phyloP scores from a whole-genome alignment of 345 rosid genomes.

The Theobroma cacao region DNA sequence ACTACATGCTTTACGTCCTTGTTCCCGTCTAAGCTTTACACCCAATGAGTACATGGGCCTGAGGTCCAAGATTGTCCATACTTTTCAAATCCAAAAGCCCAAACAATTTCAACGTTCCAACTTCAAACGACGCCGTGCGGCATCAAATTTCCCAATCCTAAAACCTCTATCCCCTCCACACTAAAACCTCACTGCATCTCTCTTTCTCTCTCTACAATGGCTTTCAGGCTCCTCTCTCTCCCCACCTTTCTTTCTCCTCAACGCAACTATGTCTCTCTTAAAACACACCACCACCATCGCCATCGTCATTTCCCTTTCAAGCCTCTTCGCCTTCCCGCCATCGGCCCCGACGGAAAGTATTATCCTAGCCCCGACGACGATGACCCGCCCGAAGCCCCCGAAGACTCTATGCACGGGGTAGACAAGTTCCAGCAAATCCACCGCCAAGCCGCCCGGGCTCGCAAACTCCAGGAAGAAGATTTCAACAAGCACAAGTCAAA shows the following conservation, averaged over 20 bases:
- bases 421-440: slow-evolving; percentile 74
- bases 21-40: no score
- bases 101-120: not conserved
- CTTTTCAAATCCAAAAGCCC: not conserved
- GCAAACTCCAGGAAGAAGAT: slow-evolving; percentile 74
- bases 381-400: slow-evolving; percentile 92
- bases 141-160: not conserved
- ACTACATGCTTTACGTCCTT: no score
- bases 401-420: slow-evolving; percentile 76
- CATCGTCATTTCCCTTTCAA: slow-evolving; percentile 16
- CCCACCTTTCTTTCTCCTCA: slow-evolving; percentile 31
- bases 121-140: not conserved
- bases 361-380: slow-evolving; percentile 65
- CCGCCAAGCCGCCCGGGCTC: slow-evolving; percentile 64
- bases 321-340: slow-evolving; percentile 23
- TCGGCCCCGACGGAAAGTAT: slow-evolving; percentile 47
- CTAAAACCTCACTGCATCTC: slow-evolving; percentile 17
- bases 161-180: slow-evolving; percentile 9
- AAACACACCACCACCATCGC: slow-evolving; percentile 12
- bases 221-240: slow-evolving; percentile 29
- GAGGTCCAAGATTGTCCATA: not conserved
- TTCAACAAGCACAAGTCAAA: slow-evolving; percentile 65
- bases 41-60: not conserved
- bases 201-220: slow-evolving; percentile 24
- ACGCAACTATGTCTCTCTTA: slow-evolving; percentile 35